Percentiles rank a stretch among this genome's conserved stretches.
phyloP scores from a whole-genome alignment of 805 yeast genomes.

The Wickerhamomyces ciferrii region DNA sequence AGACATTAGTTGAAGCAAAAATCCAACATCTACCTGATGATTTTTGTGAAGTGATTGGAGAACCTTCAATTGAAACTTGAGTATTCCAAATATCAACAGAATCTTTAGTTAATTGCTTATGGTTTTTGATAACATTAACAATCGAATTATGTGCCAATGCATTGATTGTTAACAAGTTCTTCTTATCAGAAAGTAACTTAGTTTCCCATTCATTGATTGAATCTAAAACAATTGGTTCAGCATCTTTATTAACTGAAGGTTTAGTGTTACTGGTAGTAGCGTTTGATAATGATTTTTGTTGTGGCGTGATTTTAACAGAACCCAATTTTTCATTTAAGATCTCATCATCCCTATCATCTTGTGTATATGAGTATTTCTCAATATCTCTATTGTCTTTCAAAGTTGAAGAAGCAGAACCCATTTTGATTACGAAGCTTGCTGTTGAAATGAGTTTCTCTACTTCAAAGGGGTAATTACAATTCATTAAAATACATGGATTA shows the following conservation, averaged over 20 bases:
- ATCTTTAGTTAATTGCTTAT: constrained; percentile 5
- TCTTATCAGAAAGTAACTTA: constrained; percentile 37
- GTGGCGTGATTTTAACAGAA: not conserved
- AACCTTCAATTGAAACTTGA: constrained; percentile 34
- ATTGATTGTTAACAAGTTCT: constrained; percentile 47
- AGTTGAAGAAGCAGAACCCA: constrained; percentile 9
- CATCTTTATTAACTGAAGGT: not conserved
- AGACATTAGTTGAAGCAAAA: constrained; percentile 73
- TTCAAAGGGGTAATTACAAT: not conserved
- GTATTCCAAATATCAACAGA: constrained; percentile 22
- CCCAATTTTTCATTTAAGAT: not conserved
- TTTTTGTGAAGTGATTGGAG: constrained; percentile 67
- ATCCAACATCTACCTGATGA: constrained; percentile 83
- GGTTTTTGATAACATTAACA: constrained; percentile 10
- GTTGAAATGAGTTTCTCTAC: no score
- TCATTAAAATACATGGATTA: not conserved
- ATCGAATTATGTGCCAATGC: constrained; percentile 41
- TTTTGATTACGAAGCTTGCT: no score
- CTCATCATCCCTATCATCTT: constrained; percentile 1
- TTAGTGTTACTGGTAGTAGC: no score
- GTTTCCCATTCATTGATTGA: constrained; percentile 40
- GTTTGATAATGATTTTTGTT: not conserved
- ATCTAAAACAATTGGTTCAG: constrained; percentile 26
- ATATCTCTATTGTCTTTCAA: constrained; percentile 7
- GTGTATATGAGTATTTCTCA: constrained; percentile 5